Evolutionary conservation across 352 stramenopile genomes (phyloP).

Genomic region (Pythium folliculosum): DNA sequence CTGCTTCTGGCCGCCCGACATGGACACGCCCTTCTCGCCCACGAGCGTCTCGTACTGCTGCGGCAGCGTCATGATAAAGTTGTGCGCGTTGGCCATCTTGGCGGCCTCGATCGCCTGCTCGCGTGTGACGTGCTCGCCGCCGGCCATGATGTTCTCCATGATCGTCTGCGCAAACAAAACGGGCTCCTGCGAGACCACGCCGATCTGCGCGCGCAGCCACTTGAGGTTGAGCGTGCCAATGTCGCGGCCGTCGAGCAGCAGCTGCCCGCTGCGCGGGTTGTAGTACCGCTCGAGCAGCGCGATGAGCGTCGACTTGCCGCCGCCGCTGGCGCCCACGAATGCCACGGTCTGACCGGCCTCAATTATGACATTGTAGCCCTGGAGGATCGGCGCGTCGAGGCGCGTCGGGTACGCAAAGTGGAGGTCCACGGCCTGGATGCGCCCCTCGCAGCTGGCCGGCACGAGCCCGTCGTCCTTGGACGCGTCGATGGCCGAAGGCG

Average conservation of each 20-base stretch:
- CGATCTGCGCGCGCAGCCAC: not conserved
- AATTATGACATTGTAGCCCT: constrained; percentile 33
- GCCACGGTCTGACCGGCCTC: constrained; percentile 31
- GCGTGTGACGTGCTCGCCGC: not conserved
- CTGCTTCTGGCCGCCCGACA: constrained; percentile 65
- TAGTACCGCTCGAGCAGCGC: constrained; percentile 80
- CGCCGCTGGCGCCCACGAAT: constrained; percentile 34
- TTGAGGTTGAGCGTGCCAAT: constrained; percentile 54
- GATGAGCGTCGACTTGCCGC: constrained; percentile 43
- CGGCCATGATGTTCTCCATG: not conserved
- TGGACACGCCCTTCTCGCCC: constrained; percentile 29
- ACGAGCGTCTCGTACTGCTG: constrained; percentile 39
- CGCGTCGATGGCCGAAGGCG: constrained; percentile 45
- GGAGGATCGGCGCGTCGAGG: constrained; percentile 33
- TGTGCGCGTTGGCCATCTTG: not conserved
- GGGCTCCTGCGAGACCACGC: constrained; percentile 1
- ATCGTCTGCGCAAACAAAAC: not conserved
- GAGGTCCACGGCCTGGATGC: constrained; percentile 52
- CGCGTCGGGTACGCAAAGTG: constrained; percentile 69
- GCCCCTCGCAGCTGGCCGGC: constrained; percentile 30
- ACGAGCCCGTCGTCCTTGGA: constrained; percentile 30
- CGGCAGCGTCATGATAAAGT: constrained; percentile 12
- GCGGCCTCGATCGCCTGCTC: not conserved
- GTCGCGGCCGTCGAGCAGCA: constrained; percentile 69
- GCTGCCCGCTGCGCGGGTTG: constrained; percentile 48